phyloP scores from a whole-genome alignment of 441 rosid genomes.

The Rhodomyrtus psidioides region DNA sequence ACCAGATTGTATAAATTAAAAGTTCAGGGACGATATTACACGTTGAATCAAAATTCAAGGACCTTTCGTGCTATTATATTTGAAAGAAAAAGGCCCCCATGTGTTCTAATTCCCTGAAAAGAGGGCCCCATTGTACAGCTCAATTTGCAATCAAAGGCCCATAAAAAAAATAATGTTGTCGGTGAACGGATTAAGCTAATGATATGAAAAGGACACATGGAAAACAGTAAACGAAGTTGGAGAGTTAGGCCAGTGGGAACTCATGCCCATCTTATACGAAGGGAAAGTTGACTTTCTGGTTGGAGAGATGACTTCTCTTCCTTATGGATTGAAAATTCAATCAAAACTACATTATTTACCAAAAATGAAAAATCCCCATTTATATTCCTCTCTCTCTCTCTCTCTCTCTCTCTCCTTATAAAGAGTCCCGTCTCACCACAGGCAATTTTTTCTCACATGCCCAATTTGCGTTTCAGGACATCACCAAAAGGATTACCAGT shows the following conservation, averaged over 20 bases:
- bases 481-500: background rate
- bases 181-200: background rate
- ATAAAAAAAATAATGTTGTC: background rate
- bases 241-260: conserved; percentile 35
- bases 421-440: background rate
- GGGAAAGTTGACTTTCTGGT: conserved; percentile 31
- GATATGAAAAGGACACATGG: conserved; percentile 12
- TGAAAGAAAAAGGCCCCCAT: background rate
- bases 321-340: background rate
- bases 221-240: background rate
- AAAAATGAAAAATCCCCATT: background rate
- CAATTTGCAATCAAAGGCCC: background rate
- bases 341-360: background rate
- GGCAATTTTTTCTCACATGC: background rate
- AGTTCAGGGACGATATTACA: background rate
- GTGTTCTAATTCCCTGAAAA: background rate
- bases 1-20: background rate
- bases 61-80: accelerated
- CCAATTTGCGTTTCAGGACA: background rate
- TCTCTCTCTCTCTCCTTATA: background rate
- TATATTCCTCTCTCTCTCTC: background rate
- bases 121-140: background rate
- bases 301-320: background rate
- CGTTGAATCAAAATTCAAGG: too few relatives aligned
- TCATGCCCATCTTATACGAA: conserved; percentile 8